phyloP scores from a whole-genome alignment of 2,329 filamentous ascomycete genomes.

The Zalaria sp. region DNA sequence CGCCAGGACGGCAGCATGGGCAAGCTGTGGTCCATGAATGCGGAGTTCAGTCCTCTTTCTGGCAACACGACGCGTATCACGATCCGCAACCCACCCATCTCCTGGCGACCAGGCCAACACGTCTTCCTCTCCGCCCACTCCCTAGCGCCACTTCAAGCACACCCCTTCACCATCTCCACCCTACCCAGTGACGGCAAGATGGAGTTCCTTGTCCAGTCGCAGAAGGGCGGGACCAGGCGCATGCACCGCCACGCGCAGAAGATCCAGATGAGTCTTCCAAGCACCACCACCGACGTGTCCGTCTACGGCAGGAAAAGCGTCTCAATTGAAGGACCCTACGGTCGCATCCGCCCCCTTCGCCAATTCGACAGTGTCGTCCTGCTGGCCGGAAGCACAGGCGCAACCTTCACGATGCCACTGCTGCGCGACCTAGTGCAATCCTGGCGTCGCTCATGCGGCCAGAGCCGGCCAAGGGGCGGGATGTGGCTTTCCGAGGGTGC shows the following conservation, averaged over 20 bases:
- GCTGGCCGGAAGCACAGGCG: slow-evolving; percentile 46
- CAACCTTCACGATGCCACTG: slow-evolving; percentile 42
- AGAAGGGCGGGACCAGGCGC: slow-evolving; percentile 37
- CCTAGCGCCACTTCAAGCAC: slow-evolving; percentile 43
- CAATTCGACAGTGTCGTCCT: slow-evolving; percentile 49
- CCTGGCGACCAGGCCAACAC: slow-evolving; percentile 50
- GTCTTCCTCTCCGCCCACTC: slow-evolving; percentile 45
- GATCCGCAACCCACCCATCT: slow-evolving; percentile 39
- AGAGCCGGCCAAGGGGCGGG: slow-evolving; percentile 7
- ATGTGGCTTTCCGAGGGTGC: slow-evolving; percentile 12
- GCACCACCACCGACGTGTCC: slow-evolving; percentile 1
- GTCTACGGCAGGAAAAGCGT: background rate
- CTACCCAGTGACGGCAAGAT: slow-evolving; percentile 40
- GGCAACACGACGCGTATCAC: slow-evolving; percentile 43
- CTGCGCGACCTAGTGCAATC: slow-evolving; percentile 38
- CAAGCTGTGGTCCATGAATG: slow-evolving; percentile 5
- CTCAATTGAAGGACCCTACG: slow-evolving; percentile 16
- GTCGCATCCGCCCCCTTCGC: slow-evolving; percentile 22
- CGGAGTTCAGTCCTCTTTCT: slow-evolving; percentile 26
- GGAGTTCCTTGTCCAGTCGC: slow-evolving; percentile 42
- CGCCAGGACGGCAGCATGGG: slow-evolving; percentile 5
- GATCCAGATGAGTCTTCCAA: slow-evolving; percentile 19
- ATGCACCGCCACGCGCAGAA: slow-evolving; percentile 39
- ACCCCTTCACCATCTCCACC: slow-evolving; percentile 50
- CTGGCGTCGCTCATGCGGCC: slow-evolving; percentile 16